Base-by-base conservation (phyloP, 192 early-diverging fungal species). In the Jimgerdemannia lactiflua region DNA sequence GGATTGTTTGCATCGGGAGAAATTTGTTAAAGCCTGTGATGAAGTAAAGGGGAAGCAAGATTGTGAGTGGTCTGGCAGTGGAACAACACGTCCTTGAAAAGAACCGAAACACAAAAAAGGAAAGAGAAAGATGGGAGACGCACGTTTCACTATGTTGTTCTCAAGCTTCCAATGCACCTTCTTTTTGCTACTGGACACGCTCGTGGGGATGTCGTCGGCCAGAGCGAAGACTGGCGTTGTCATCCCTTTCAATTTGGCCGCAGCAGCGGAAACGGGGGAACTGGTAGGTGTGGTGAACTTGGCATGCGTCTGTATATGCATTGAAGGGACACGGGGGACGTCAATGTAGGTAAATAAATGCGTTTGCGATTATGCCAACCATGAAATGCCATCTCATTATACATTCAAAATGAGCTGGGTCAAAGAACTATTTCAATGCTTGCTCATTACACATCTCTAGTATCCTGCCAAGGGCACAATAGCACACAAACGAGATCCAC, bases 1-100 rank as follows among this genome's bases (percentile, higher is more conserved):
- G 18, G 67, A 54, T 40, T 68, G 29, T 70, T 14, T 75, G 41
- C 44, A 64, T 69, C 41, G 42, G 66, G 42, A 42, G 39, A 10
- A 10, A 69, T 39, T 44, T 42, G 42, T 71, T 39, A 41, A 49
- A 71, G 70, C 39, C 19, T 42, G 44, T 69, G 77, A 67, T 8
- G 29, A 29, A 29, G 29, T 29, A 40, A 4, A 39, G 73, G n/a
- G 42, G 42, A 20, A 54, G 11, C 42, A 42, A 14, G 20, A 41
- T 17, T 42, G 29, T 44, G 54, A 19, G 3, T 54, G 63, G 59
- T 59, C 18, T 3, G 39, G 44, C 59, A 71, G 70, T 29, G 67
- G 78, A 29, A 19, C 71, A 40, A 74, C n/a, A 20, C 54, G 11
- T 29, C 1, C 29, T 29, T 29, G 43, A 14, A 59, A 59, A 14